Percentiles rank a stretch among this genome's conserved stretches.
phyloP scores from a whole-genome alignment of 306 rosid genomes.

The Carpinus fangiana region DNA sequence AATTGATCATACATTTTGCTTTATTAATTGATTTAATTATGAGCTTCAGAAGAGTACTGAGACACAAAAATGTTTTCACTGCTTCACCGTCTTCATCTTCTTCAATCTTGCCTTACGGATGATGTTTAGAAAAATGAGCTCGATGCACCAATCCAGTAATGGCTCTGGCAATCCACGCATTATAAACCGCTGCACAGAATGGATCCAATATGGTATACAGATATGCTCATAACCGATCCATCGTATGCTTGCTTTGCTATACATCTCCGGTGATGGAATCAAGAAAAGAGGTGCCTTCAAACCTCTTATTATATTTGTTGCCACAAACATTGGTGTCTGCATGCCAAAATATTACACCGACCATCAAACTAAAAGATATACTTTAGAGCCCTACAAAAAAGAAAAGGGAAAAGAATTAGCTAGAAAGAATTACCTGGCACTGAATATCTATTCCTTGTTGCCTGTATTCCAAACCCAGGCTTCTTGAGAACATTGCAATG shows the following conservation, averaged over 20 bases:
- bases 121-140: neutral
- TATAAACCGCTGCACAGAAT: constrained; percentile 25
- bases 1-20: too few relatives aligned
- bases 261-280: constrained; percentile 24
- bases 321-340: constrained; percentile 32
- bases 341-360: neutral
- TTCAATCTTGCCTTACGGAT: constrained; percentile 5
- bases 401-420: neutral
- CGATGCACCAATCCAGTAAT: neutral
- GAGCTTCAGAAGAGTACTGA: too few relatives aligned
- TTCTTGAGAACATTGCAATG: constrained; percentile 17
- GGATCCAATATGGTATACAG: constrained; percentile 31
- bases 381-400: too few relatives aligned
- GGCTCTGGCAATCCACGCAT: constrained; percentile 7
- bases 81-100: neutral
- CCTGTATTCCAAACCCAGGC: constrained; percentile 30
- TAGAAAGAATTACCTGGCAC: constrained; percentile 30
- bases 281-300: constrained; percentile 10
- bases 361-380: too few relatives aligned
- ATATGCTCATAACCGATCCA: constrained; percentile 28
- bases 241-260: constrained; percentile 33
- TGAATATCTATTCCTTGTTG: constrained; percentile 32
- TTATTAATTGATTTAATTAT: too few relatives aligned
- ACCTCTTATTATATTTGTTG: constrained; percentile 24
- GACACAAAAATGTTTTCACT: neutral